A percentile compares a stretch with the other conserved stretches of the same genome.
Evolutionary conservation across 805 yeast genomes (phyloP).

Genomic region (Wickerhamomyces alni): DNA sequence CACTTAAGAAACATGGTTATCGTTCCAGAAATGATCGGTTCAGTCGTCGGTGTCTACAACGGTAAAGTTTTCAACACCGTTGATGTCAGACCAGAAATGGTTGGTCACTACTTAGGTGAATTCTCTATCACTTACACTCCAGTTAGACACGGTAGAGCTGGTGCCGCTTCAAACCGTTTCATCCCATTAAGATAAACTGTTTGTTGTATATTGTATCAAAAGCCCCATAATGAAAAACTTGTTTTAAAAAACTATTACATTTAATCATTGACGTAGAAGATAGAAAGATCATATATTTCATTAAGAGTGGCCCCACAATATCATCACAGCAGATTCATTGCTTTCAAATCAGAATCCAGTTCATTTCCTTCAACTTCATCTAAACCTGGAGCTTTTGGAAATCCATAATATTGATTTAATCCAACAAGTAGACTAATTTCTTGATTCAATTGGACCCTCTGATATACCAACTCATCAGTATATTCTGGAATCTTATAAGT

Average conservation of each 20-base stretch:
- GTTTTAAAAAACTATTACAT: neutral
- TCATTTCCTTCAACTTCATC: conserved; percentile 65
- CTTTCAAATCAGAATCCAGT: conserved; percentile 62
- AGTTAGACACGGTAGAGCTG: conserved; percentile 99
- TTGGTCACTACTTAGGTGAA: conserved; percentile 99
- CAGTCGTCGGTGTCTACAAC: conserved; percentile 98
- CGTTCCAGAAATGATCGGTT: conserved; percentile 99
- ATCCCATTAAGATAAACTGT: conserved; percentile 54
- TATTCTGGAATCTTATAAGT: conserved; percentile 34
- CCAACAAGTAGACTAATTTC: conserved; percentile 72
- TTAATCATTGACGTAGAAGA: too few relatives aligned
- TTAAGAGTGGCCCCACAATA: too few relatives aligned
- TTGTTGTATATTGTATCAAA: conserved; percentile 15
- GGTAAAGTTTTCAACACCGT: conserved; percentile 99
- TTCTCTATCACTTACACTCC: conserved; percentile 99
- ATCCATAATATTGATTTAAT: conserved; percentile 58
- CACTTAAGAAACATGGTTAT: conserved; percentile 98
- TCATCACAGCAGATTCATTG: conserved; percentile 32
- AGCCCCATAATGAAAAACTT: conserved; percentile 14
- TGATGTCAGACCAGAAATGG: conserved; percentile 99
- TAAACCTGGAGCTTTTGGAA: conserved; percentile 78
- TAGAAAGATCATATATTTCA: too few relatives aligned
- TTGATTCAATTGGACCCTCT: conserved; percentile 58
- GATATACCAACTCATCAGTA: conserved; percentile 48
- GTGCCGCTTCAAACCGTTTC: conserved; percentile 67